A percentile compares a stretch with the other conserved stretches of the same genome.
Conservation (phyloP, 2,329 filamentous ascomycete genomes). For the Penicillium sp. region DNA sequence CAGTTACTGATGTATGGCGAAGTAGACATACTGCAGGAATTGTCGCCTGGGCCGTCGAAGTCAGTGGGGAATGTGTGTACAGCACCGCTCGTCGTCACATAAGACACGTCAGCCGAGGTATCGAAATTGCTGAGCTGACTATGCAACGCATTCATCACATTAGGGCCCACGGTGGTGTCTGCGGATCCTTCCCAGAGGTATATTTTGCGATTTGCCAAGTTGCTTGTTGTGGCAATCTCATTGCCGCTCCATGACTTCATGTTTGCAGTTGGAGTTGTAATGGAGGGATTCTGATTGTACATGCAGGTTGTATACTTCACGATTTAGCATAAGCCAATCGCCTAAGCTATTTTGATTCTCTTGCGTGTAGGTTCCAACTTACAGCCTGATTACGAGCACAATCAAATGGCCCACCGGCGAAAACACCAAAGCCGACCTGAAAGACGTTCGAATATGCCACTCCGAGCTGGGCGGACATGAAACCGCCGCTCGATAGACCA, state of each 20-base stretch:
- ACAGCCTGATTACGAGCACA: constrained; percentile 13
- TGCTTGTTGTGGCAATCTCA: constrained; percentile 9
- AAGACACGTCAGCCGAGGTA: constrained; percentile 3
- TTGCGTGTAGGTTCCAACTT: not conserved
- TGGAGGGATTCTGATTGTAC: constrained; percentile 16
- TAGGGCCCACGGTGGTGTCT: constrained; percentile 14
- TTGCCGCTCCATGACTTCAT: constrained; percentile 18
- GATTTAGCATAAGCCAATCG: not conserved
- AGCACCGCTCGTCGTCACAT: constrained; percentile 10
- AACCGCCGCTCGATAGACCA: constrained; percentile 17
- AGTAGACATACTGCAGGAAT: constrained; percentile 4
- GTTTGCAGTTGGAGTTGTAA: constrained; percentile 12
- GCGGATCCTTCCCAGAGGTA: constrained; percentile 13
- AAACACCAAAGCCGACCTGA: constrained; percentile 16
- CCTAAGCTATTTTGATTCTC: not conserved
- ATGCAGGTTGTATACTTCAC: constrained; percentile 11
- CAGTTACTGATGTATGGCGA: constrained; percentile 19
- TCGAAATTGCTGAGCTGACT: constrained; percentile 8
- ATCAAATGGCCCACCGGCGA: constrained; percentile 17
- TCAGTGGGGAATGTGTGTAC: constrained; percentile 18
- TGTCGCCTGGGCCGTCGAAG: constrained; percentile 15
- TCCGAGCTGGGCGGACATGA: constrained; percentile 16
- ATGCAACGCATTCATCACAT: constrained; percentile 17
- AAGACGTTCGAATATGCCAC: constrained; percentile 17
- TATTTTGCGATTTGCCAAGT: constrained; percentile 9